phyloP scores from a whole-genome alignment of 371 early-diverging fungal species.

The Mucor irregularis region DNA sequence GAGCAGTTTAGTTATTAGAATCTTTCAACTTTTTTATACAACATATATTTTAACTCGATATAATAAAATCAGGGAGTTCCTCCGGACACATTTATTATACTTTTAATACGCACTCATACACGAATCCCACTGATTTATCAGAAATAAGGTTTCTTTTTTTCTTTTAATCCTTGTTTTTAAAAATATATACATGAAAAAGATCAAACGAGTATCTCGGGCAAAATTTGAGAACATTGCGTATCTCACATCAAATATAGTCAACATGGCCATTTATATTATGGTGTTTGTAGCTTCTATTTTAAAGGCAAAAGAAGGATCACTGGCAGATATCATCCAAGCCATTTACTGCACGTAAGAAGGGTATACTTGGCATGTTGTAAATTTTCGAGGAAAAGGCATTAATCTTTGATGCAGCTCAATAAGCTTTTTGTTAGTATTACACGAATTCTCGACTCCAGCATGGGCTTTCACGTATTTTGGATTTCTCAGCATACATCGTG shows the following conservation, averaged over 20 bases:
- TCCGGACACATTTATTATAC: neutral
- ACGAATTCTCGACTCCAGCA: constrained; percentile 30
- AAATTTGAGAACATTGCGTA: constrained; percentile 39
- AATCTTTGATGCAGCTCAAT: neutral
- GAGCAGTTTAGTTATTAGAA: too few species aligned
- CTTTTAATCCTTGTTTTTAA: neutral
- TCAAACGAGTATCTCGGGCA: constrained; percentile 27
- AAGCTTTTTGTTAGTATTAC: constrained; percentile 27
- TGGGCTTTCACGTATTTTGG: constrained; percentile 35
- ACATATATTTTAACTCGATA: too few species aligned
- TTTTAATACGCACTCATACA: too few species aligned
- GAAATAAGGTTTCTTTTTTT: neutral
- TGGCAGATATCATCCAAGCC: constrained; percentile 39
- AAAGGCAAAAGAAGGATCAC: constrained; percentile 31
- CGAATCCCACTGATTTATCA: neutral
- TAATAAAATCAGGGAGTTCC: too few species aligned
- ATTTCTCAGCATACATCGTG: constrained; percentile 35
- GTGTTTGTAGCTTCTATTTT: constrained; percentile 36
- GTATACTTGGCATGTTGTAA: too few species aligned
- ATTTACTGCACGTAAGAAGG: constrained; percentile 42
- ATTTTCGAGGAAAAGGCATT: neutral
- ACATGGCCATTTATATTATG: constrained; percentile 28
- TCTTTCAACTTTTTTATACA: too few species aligned
- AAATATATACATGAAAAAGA: constrained; percentile 6
- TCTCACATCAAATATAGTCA: constrained; percentile 26